These are phyloP conservation scores for Inonotus hispidus DNA, from an alignment of 1,284 basidiomycete species.

Conservation along the genomic window DNA sequence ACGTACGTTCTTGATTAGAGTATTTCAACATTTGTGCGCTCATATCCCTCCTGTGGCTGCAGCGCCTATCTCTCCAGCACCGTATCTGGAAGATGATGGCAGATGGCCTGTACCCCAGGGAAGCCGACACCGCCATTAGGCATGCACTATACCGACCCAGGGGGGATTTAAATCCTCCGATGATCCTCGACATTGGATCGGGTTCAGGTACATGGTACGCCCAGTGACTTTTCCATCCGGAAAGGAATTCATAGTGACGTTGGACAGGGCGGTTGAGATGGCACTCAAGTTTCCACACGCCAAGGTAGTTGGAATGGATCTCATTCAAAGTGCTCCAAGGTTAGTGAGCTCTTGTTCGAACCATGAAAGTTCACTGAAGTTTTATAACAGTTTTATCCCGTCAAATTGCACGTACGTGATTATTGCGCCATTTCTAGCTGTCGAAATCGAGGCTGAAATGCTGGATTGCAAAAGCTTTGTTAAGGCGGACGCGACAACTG, in stretches of 20 bases:
- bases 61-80: slow-evolving; percentile 18
- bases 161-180: neutral
- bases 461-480: slow-evolving; percentile 4
- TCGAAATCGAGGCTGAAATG: neutral
- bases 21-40: neutral
- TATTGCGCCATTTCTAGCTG: neutral
- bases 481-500: slow-evolving; percentile 4
- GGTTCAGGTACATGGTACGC: slow-evolving; percentile 16
- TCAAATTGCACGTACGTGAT: slow-evolving; percentile 12
- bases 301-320: slow-evolving; percentile 17
- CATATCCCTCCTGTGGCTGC: neutral
- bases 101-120: slow-evolving; percentile 11
- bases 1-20: slow-evolving; percentile 6
- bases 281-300: slow-evolving; percentile 16
- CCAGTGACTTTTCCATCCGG: neutral
- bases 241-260: neutral
- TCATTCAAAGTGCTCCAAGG: slow-evolving; percentile 14
- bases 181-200: slow-evolving; percentile 18
- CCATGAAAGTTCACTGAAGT: neutral
- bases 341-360: neutral
- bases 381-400: neutral
- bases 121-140: slow-evolving; percentile 11
- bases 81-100: slow-evolving; percentile 18
- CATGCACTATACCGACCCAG: neutral
- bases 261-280: slow-evolving; percentile 17